Base-by-base conservation (phyloP, 108 stramenopile genomes). In the Pinguiococcus pyrenoidosus region DNA sequence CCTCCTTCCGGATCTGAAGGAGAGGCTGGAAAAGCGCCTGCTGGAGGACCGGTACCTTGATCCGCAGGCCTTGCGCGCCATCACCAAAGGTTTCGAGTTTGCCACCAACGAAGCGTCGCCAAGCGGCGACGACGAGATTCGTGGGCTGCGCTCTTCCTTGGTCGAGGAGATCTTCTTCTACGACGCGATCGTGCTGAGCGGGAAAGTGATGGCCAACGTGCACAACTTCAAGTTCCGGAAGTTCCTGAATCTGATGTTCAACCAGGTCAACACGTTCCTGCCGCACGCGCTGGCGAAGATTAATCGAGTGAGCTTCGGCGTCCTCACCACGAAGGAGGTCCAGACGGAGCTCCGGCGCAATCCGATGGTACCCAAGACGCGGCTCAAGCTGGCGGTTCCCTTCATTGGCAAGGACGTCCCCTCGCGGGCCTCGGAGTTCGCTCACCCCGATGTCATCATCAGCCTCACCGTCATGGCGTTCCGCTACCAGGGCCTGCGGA, bases 361-460 rank as follows among this genome's bases (percentile, higher is more conserved):
- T 5, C 43, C 53, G 7, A 13, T 17, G n/a, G 53, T 41, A 12
- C 53, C 53, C n/a, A 7, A 17, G 30, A 40, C 30, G 27, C 66
- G 66, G 2, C 39, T 46, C 10, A 9, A 43, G 29, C 34, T 59
- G 21, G 59, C 60, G 2, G 66, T 67, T 8, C 66, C 66, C 1
- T 67, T 67, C 14, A 59, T 67, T 2, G 66, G 66, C 30, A 61
- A 61, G 18, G 66, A 67, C 21, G 51, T 61, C 6, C 66, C 66
- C 1, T 37, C 34, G 13, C 22, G 25, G 18, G 20, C 51, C 29
- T 61, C 59, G 0, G 59, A 61, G 32, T 61, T 61, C 29, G 50
- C 59, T 1, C 66, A 67, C 26, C 59, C 59, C 20, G 66, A 67
- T 23, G 36, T 61, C 21, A 21, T 60, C 10, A 61, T 67, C 32